Conservation (phyloP, 202 grass and related monocot species). For the Schoenoplectus triqueter region DNA sequence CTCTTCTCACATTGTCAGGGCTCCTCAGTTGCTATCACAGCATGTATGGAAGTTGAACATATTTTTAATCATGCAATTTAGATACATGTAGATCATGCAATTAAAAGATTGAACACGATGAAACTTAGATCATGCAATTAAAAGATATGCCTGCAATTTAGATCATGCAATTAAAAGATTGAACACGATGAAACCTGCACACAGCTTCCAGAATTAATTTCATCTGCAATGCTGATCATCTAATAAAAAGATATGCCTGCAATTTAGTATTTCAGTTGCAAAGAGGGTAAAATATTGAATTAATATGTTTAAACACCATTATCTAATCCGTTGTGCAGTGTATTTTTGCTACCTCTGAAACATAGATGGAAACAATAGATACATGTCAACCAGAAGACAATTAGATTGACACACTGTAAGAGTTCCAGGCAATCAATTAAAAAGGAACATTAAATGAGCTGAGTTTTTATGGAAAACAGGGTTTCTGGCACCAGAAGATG, state of each 20-base stretch:
- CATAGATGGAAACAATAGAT: neutral
- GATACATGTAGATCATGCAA: too few relatives aligned
- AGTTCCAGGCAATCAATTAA: neutral
- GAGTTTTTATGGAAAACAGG: slow-evolving; percentile 25
- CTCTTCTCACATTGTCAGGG: slow-evolving; percentile 50
- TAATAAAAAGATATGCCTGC: neutral
- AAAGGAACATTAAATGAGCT: neutral
- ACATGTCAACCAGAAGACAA: neutral
- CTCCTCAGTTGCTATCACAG: slow-evolving; percentile 67
- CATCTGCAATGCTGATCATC: neutral
- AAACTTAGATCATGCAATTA: too few relatives aligned
- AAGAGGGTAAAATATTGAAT: slow-evolving; percentile 1
- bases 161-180: too few relatives aligned
- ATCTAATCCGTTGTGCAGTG: neutral
- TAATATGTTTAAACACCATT: neutral
- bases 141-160: too few relatives aligned
- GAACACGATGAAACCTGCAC: neutral
- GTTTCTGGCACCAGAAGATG: slow-evolving; percentile 60
- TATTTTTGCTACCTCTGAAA: neutral
- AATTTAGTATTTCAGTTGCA: neutral
- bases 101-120: too few relatives aligned
- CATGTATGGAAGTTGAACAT: slow-evolving; percentile 48
- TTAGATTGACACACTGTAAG: neutral
- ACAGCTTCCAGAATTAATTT: neutral
- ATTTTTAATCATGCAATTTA: neutral